phyloP scores from a whole-genome alignment of 192 early-diverging fungal genomes.

The Podila horticola region DNA sequence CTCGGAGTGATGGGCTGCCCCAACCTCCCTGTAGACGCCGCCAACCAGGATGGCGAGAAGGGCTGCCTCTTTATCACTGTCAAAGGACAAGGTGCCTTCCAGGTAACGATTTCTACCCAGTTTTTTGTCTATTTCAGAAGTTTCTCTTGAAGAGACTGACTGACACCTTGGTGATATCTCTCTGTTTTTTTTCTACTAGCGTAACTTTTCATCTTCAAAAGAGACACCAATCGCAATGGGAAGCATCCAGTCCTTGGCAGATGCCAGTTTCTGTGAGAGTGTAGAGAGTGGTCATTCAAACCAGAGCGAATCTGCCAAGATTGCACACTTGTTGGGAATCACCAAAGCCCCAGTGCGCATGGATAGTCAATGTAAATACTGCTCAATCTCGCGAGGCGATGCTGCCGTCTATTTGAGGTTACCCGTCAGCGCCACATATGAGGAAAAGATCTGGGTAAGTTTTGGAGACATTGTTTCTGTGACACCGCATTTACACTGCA shows the following conservation, averaged over 20 bases:
- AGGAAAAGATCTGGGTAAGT: conserved; percentile 97
- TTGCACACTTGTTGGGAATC: conserved; percentile 86
- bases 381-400: conserved; percentile 89
- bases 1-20: conserved; percentile 93
- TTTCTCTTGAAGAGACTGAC: neutral
- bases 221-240: conserved; percentile 75
- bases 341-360: conserved; percentile 84
- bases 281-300: conserved; percentile 92
- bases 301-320: conserved; percentile 81
- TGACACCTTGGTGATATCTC: neutral
- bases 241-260: conserved; percentile 57
- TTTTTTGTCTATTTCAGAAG: neutral
- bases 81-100: conserved; percentile 89
- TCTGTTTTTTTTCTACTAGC: conserved; percentile 43
- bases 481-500: too few species aligned
- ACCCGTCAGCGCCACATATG: conserved; percentile 81
- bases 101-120: conserved; percentile 58
- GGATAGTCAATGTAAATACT: conserved; percentile 99
- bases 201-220: conserved; percentile 60
- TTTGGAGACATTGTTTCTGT: neutral
- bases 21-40: conserved; percentile 73
- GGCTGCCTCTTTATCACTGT: conserved; percentile 91
- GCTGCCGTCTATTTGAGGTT: conserved; percentile 93
- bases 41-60: conserved; percentile 69
- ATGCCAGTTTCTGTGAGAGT: conserved; percentile 93